phyloP scores from a whole-genome alignment of 345 rosid species.

The Bruguiera parviflora region DNA sequence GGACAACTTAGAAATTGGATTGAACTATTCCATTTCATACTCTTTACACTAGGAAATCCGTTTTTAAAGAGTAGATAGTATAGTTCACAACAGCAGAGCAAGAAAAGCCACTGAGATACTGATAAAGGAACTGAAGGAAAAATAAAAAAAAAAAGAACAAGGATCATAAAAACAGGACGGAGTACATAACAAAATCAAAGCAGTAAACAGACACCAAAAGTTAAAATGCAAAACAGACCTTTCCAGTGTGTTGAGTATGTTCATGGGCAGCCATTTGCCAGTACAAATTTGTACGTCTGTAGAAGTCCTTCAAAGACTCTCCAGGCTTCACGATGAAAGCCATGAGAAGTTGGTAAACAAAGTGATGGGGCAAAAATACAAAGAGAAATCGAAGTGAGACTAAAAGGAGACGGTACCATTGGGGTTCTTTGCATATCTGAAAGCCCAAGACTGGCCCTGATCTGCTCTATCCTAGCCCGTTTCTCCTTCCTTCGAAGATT shows the following conservation, averaged over 20 bases:
- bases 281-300: constrained; percentile 80
- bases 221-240: constrained; percentile 45
- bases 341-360: constrained; percentile 8
- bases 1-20: no score
- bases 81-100: no score
- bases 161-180: no score
- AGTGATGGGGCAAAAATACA: not conserved
- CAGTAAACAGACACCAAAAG: not conserved
- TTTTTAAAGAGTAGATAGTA: no score
- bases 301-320: constrained; percentile 88
- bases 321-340: constrained; percentile 63
- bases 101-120: no score
- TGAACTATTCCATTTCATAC: no score
- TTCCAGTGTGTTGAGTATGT: constrained; percentile 97
- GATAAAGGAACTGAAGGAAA: no score
- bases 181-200: not conserved
- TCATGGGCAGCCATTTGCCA: constrained; percentile 99
- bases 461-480: constrained; percentile 87
- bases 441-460: constrained; percentile 90
- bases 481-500: constrained; percentile 82
- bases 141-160: no score
- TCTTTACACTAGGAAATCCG: no score
- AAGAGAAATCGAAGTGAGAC: not conserved
- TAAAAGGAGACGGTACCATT: constrained; percentile 35
- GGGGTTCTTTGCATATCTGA: constrained; percentile 98